Evolutionary conservation across 257 asterid species (phyloP).

Genomic region (Gynochthodes officinalis): DNA sequence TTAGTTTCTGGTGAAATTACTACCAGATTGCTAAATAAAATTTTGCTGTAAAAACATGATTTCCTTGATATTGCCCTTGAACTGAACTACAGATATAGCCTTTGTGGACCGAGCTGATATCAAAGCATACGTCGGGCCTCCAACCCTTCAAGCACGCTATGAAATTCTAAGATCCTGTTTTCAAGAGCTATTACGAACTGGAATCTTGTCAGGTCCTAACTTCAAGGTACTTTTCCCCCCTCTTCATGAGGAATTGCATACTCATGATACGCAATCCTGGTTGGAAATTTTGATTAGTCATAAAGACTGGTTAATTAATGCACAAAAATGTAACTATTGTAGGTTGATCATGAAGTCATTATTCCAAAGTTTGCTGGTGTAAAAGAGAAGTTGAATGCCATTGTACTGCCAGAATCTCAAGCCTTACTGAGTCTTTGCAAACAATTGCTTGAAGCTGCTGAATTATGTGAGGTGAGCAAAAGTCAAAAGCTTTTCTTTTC

Average conservation of each 20-base stretch:
- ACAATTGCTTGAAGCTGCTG: conserved; percentile 76
- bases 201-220: conserved; percentile 61
- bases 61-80: conserved; percentile 20
- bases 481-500: neutral
- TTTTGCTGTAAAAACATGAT: conserved; percentile 9
- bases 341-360: conserved; percentile 40
- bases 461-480: conserved; percentile 74
- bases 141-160: conserved; percentile 91
- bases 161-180: conserved; percentile 89
- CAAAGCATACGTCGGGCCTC: conserved; percentile 97
- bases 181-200: conserved; percentile 76
- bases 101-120: conserved; percentile 99
- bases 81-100: conserved; percentile 61
- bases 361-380: conserved; percentile 60
- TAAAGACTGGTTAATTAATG: neutral
- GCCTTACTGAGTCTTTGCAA: conserved; percentile 35
- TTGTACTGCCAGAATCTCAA: conserved; percentile 35
- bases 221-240: conserved; percentile 40
- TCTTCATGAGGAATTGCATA: neutral
- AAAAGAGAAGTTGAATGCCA: conserved; percentile 50
- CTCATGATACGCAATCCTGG: neutral
- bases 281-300: conserved; percentile 3
- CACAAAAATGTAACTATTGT: conserved; percentile 20
- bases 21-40: neutral
- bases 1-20: neutral